Evolutionary conservation across 257 asterid species (phyloP), one percentile per base, ranked within the genome.

Genomic region (Salvia splendens): DNA sequence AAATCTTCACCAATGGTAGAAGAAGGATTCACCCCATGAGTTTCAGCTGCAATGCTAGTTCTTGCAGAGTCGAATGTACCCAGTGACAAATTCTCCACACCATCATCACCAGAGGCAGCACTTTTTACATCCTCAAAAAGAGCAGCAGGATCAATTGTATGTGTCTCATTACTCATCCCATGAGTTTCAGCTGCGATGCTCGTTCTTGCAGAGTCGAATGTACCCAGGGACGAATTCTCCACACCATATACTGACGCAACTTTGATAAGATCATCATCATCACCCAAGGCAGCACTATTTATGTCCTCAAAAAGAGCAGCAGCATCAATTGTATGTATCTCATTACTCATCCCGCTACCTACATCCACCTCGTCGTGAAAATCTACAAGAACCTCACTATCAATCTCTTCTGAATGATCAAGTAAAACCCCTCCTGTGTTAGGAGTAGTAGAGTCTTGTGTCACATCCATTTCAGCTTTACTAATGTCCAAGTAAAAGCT

Each of bases 331-430:
- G 61, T 43, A 43, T 67, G 81, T 51, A 41, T 55, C 47, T 14
- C 48, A 49, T 80, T 73, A 67, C 55, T 61, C 12, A 52, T 53
- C 42, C 61, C 82, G 15, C 53, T 43, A 35, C 61, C 76, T 55
- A 64, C 67, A 66, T 79, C 75, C 48, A 60, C 65, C 64, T 65
- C 77, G 20, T 69, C 79, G 46, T 74, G 74, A 12, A 54, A 68
- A 58, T 74, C 82, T 4, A 64, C 40, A 24, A 64, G 70, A 46
- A 41, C 43, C 73, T 45, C 71, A 57, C 68, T 74, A 65, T 77
- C 86, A 48, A 71, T 69, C 62, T 71, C 70, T 67, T 57, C 75
- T 38, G 69, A 61, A 71, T 64, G 69, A 74, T 65, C 71, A 54
- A 42, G 73, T 40, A 67, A 78, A 56, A 47, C 59, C 76, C 68